phyloP scores from a whole-genome alignment of 2,329 filamentous ascomycete genomes.

The Diplodia mutila region DNA sequence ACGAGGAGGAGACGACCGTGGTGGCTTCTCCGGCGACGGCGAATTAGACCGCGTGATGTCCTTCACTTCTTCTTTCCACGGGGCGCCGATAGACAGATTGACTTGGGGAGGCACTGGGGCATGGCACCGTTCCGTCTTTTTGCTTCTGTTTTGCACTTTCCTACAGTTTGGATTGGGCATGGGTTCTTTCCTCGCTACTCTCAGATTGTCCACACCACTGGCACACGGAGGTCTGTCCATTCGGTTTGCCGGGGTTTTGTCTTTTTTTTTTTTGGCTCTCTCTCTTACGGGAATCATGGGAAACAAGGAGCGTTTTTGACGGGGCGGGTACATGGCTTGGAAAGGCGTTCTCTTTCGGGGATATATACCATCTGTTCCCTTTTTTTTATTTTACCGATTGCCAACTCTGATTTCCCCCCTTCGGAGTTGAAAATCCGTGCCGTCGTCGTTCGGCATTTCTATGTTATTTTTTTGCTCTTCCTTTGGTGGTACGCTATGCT shows the following conservation, averaged over 20 bases:
- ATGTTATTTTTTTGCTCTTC: background rate
- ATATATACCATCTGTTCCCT: constrained; percentile 5
- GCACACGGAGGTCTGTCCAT: too few species aligned
- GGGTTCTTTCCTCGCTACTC: background rate
- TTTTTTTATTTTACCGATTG: background rate
- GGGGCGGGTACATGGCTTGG: background rate
- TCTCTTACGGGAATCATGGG: background rate
- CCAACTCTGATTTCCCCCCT: too few species aligned
- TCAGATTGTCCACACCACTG: background rate
- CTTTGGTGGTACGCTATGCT: background rate
- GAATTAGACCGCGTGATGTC: background rate
- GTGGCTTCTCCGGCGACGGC: too few species aligned
- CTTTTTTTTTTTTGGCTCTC: background rate
- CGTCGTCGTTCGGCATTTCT: background rate
- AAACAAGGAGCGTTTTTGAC: constrained; percentile 9
- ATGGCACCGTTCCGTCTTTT: background rate
- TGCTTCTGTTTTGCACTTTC: background rate
- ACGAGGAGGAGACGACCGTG: constrained; percentile 2
- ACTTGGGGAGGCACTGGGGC: background rate
- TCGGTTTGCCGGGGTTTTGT: background rate
- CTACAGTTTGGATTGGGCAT: background rate
- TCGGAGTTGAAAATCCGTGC: background rate
- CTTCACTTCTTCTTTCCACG: background rate
- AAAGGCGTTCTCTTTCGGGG: background rate
- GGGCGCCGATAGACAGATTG: background rate